Evolutionary conservation across 306 rosid genomes (phyloP).

Genomic region (Castanopsis chinensis): DNA sequence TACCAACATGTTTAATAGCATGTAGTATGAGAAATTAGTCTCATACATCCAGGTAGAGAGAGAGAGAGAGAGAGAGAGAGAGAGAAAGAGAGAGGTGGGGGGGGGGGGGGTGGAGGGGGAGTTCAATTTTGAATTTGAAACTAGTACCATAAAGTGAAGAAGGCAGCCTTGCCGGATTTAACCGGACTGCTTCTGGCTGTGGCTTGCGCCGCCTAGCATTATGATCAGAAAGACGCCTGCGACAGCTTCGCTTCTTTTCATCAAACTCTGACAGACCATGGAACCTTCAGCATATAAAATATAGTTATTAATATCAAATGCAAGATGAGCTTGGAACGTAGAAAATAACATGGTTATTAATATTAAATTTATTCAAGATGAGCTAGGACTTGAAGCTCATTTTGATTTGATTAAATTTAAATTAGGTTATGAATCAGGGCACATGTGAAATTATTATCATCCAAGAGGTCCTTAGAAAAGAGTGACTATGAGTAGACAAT

Average conservation of each 20-base stretch:
- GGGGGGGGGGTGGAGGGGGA: no score
- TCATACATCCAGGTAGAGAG: neutral
- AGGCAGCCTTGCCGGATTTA: slow-evolving; percentile 52
- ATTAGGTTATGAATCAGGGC: neutral
- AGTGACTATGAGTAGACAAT: neutral
- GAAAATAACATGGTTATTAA: slow-evolving; percentile 21
- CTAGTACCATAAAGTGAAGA: slow-evolving; percentile 57
- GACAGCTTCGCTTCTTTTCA: slow-evolving; percentile 89
- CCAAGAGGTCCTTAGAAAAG: neutral
- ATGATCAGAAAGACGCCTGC: slow-evolving; percentile 91
- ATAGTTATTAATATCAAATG: slow-evolving; percentile 5
- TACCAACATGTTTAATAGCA: neutral
- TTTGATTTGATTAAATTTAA: slow-evolving; percentile 3
- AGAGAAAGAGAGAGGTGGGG: neutral
- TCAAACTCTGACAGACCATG: slow-evolving; percentile 83
- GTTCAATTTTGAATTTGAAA: neutral
- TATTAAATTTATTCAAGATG: slow-evolving; percentile 13
- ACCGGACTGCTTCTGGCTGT: slow-evolving; percentile 45
- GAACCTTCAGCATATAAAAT: slow-evolving; percentile 61
- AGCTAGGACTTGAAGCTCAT: slow-evolving; percentile 15
- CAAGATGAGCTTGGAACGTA: no score
- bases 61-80: no score
- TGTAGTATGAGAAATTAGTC: neutral
- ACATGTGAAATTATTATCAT: neutral
- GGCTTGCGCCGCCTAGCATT: slow-evolving; percentile 99